Evolutionary conservation across 2,329 filamentous ascomycete genomes (phyloP).

Genomic region (Aphanocladium album): DNA sequence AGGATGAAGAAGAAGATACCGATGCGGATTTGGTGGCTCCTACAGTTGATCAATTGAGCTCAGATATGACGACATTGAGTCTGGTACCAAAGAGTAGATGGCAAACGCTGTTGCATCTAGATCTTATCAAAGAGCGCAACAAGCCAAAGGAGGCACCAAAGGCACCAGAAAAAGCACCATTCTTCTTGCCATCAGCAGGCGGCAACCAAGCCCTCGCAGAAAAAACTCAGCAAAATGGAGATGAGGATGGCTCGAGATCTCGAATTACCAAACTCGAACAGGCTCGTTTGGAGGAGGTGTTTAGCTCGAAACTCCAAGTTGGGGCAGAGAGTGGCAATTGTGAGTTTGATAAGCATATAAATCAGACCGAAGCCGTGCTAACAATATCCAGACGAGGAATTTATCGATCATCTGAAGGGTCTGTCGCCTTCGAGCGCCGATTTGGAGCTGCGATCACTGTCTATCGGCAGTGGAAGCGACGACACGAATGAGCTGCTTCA

Average conservation of each 20-base stretch:
- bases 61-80: constrained; percentile 81
- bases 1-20: constrained; percentile 47
- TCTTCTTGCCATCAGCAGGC: constrained; percentile 75
- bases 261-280: constrained; percentile 65
- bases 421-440: constrained; percentile 83
- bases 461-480: constrained; percentile 39
- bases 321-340: constrained; percentile 55
- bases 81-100: constrained; percentile 85
- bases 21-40: constrained; percentile 52
- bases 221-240: constrained; percentile 26
- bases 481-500: constrained; percentile 65
- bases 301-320: constrained; percentile 51
- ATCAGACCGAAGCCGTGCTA: constrained; percentile 12
- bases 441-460: constrained; percentile 80
- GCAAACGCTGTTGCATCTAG: constrained; percentile 90
- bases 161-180: constrained; percentile 87
- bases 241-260: constrained; percentile 46
- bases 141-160: constrained; percentile 91
- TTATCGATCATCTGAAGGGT: constrained; percentile 74
- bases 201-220: constrained; percentile 36
- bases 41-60: constrained; percentile 69
- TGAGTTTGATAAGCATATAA: constrained; percentile 34
- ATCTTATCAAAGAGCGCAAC: constrained; percentile 88
- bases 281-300: constrained; percentile 51
- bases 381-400: constrained; percentile 47